These are phyloP conservation scores for Serendipita sp. DNA, from an alignment of 768 basidiomycete genomes.

Conservation along the genomic window DNA sequence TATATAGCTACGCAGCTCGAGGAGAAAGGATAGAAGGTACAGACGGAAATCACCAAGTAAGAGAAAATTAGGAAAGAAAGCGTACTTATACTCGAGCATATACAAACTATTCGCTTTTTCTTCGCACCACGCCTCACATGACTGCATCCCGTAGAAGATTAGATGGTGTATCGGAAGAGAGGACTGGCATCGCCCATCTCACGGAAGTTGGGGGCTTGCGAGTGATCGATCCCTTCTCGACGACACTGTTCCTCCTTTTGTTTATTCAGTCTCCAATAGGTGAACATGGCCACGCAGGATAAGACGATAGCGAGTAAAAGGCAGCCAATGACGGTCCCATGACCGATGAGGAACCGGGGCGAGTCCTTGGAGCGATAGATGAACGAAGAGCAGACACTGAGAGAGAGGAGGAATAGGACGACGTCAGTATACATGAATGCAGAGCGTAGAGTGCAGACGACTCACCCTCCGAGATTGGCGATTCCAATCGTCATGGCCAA, in stretches of 20 bases:
- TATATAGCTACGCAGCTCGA: too few relatives aligned
- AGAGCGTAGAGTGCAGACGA: background rate
- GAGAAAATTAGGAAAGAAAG: too few relatives aligned
- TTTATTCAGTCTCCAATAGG: slow-evolving; percentile 35
- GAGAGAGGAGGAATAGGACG: slow-evolving; percentile 8
- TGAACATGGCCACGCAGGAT: slow-evolving; percentile 31
- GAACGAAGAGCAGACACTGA: slow-evolving; percentile 30
- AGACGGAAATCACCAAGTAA: too few relatives aligned
- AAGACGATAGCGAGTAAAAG: slow-evolving; percentile 25
- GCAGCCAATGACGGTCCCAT: slow-evolving; percentile 25
- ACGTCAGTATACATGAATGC: slow-evolving; percentile 16
- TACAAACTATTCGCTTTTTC: too few relatives aligned
- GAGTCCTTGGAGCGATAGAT: slow-evolving; percentile 22
- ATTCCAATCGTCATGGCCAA: slow-evolving; percentile 39
- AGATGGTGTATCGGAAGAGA: slow-evolving; percentile 30
- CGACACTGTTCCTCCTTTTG: slow-evolving; percentile 31
- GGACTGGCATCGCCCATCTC: slow-evolving; percentile 41
- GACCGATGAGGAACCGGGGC: slow-evolving; percentile 25
- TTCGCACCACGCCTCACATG: too few relatives aligned
- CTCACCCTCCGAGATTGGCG: slow-evolving; percentile 39
- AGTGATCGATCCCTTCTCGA: slow-evolving; percentile 28
- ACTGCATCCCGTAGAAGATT: too few relatives aligned
- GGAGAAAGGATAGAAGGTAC: too few relatives aligned
- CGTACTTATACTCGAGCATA: too few relatives aligned
- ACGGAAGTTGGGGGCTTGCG: slow-evolving; percentile 26